A percentile compares a stretch with the other conserved stretches of the same genome.
These are phyloP conservation scores for Yamadazyma triangularis DNA, from an alignment of 1,139 yeast genomes.

Conservation along the genomic window DNA sequence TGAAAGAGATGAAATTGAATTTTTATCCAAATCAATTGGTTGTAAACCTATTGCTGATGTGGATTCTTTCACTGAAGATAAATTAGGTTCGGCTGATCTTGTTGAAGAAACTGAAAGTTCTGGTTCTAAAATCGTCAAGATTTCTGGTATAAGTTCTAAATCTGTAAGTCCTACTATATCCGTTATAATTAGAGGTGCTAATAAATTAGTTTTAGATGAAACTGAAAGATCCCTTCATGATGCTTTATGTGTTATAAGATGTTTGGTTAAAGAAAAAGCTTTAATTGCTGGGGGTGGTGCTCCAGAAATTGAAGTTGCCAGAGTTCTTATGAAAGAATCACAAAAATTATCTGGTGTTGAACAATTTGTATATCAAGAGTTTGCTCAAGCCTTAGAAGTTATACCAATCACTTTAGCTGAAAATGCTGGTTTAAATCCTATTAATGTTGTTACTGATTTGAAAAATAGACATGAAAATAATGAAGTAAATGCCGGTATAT, in stretches of 20 bases:
- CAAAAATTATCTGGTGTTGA: constrained; percentile 82
- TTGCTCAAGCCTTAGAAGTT: constrained; percentile 92
- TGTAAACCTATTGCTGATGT: constrained; percentile 96
- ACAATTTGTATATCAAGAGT: constrained; percentile 92
- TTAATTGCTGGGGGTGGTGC: constrained; percentile 99
- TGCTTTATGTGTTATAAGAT: constrained; percentile 93
- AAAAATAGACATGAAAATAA: constrained; percentile 91
- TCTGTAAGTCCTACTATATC: constrained; percentile 69
- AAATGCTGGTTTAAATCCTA: constrained; percentile 94
- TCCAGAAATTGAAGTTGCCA: constrained; percentile 92
- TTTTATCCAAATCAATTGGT: constrained; percentile 84
- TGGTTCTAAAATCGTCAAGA: constrained; percentile 87
- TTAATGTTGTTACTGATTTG: constrained; percentile 90
- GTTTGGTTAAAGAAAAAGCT: constrained; percentile 91
- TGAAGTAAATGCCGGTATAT: constrained; percentile 90
- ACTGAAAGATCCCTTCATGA: constrained; percentile 96
- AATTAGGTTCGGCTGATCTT: constrained; percentile 89
- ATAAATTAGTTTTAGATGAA: constrained; percentile 83
- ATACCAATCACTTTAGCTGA: constrained; percentile 97
- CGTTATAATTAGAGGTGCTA: constrained; percentile 93
- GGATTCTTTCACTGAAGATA: constrained; percentile 87
- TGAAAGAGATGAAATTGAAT: constrained; percentile 95
- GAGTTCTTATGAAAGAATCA: constrained; percentile 74
- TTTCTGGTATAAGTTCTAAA: constrained; percentile 73
- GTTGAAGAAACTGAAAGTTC: constrained; percentile 90